Evolutionary conservation across 2,329 filamentous ascomycete species (phyloP), one percentile per base, ranked within the genome.

Genomic region (Podosphaera fusca): DNA sequence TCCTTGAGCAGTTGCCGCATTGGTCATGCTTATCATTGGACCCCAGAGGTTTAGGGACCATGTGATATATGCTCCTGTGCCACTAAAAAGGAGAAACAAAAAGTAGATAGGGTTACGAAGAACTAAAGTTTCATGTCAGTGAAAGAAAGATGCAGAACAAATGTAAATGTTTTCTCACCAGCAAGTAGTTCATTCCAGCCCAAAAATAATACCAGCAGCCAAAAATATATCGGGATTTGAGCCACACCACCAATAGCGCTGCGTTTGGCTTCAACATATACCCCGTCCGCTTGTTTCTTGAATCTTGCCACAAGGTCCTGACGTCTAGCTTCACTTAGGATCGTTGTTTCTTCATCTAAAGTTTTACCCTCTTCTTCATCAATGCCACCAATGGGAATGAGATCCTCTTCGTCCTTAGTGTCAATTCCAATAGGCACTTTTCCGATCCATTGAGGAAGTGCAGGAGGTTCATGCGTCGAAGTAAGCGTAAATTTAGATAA

Each of bases 161-260:
- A 49, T 30, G 52, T 33, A 14, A 55, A 56, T 58, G 40, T 60
- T 49, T 53, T 69, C 85, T 76, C 76, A 94, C 89, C 87, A 66
- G 89, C 86, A 63, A 94, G 74, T 61, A 98, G 89, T 71, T 98
- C 92, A 70, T 98, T 98, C 92, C 92, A 98, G n/a, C 92, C 92
- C 54, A 98, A 75, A 30, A 87, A 86, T 61, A 98, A 73, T 58
- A 98, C 75, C 58, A 96, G 70, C 47, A 81, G 87, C 65, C 95
- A 98, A 70, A 98, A 95, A 71, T 95, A 96, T 60, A 94, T 72
- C 4, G 92, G 92, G 55, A 98, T 82, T 70, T 95, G 89, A 3
- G 89, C 86, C 64, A 98, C 86, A 58, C 90, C 89, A 57, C 92
- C 92, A 67, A 98, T 94, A 47, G 92, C 92, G 67, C 90, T 89